Evolutionary conservation across 1,284 basidiomycete genomes (phyloP).

Genomic region (Rhizoctonia solani): DNA sequence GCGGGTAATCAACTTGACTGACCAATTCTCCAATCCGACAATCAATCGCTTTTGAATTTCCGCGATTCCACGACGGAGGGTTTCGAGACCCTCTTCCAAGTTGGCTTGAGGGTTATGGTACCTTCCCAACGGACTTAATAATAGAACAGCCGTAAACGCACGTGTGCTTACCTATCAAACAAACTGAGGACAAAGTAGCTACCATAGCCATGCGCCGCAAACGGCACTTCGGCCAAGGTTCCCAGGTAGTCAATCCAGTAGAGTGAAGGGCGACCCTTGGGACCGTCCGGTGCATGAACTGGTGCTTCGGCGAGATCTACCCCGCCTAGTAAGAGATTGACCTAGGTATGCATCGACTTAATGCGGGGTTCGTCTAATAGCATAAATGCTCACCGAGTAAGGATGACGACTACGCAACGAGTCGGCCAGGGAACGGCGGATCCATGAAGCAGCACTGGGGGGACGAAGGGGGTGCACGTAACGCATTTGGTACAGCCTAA

Average conservation of each 20-base stretch:
- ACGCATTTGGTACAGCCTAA: slow-evolving; percentile 94
- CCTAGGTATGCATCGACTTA: slow-evolving; percentile 86
- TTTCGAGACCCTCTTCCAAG: slow-evolving; percentile 83
- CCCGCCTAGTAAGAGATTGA: slow-evolving; percentile 92
- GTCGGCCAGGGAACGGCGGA: slow-evolving; percentile 86
- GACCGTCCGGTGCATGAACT: slow-evolving; percentile 39
- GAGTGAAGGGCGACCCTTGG: slow-evolving; percentile 53
- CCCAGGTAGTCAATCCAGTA: slow-evolving; percentile 98
- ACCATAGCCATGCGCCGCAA: slow-evolving; percentile 95
- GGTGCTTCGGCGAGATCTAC: slow-evolving; percentile 71
- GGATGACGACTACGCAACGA: slow-evolving; percentile 62
- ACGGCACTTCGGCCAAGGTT: slow-evolving; percentile 86
- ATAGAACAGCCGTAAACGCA: neutral
- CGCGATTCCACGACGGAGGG: slow-evolving; percentile 83
- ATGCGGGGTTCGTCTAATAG: neutral
- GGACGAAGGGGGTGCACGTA: slow-evolving; percentile 77
- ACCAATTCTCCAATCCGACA: slow-evolving; percentile 81
- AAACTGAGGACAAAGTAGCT: slow-evolving; percentile 91
- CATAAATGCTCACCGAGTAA: neutral
- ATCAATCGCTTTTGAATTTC: slow-evolving; percentile 87
- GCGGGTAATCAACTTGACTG: slow-evolving; percentile 89
- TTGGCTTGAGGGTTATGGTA: slow-evolving; percentile 84
- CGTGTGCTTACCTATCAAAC: slow-evolving; percentile 72
- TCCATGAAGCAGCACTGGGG: slow-evolving; percentile 90
- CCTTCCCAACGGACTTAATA: slow-evolving; percentile 49